These are phyloP conservation scores for Aspergillus nidulans DNA, from an alignment of 495 filamentous ascomycete species.

Conservation along the genomic window DNA sequence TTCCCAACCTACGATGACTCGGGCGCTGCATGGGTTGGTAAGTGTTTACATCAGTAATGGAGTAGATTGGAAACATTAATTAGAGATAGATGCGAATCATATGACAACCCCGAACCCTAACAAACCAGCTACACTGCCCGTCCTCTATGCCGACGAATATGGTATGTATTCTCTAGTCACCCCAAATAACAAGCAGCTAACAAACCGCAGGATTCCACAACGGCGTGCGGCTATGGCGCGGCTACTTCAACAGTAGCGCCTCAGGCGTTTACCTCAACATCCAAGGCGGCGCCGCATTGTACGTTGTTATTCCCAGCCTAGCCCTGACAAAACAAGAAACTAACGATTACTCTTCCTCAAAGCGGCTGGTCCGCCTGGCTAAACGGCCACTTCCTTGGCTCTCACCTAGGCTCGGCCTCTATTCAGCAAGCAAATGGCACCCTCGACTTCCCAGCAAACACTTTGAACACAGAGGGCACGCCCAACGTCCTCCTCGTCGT, in stretches of 20 bases:
- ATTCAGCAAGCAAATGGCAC: constrained; percentile 28
- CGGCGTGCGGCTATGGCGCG: constrained; percentile 64
- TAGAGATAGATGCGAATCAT: constrained; percentile 48
- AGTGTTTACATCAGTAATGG: constrained; percentile 6
- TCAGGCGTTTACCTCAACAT: constrained; percentile 53
- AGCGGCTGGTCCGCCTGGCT: constrained; percentile 54
- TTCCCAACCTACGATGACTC: constrained; percentile 57
- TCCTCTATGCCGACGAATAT: constrained; percentile 63
- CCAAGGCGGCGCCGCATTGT: constrained; percentile 59
- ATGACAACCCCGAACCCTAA: constrained; percentile 54
- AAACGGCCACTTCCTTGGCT: constrained; percentile 50
- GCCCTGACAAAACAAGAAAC: background rate
- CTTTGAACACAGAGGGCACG: constrained; percentile 35
- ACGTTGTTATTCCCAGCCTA: constrained; percentile 12
- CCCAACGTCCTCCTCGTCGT: constrained; percentile 62
- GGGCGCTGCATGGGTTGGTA: constrained; percentile 50
- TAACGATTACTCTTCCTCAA: constrained; percentile 8
- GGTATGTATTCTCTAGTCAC: constrained; percentile 18
- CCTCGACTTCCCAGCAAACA: constrained; percentile 38
- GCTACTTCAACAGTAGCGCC: constrained; percentile 56
- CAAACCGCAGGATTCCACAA: constrained; percentile 53
- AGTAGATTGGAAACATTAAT: background rate
- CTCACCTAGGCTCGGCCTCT: constrained; percentile 50
- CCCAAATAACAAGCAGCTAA: background rate
- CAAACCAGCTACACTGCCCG: constrained; percentile 53